Base-by-base conservation (phyloP, 306 rosid genomes). In the Senna siamea region DNA sequence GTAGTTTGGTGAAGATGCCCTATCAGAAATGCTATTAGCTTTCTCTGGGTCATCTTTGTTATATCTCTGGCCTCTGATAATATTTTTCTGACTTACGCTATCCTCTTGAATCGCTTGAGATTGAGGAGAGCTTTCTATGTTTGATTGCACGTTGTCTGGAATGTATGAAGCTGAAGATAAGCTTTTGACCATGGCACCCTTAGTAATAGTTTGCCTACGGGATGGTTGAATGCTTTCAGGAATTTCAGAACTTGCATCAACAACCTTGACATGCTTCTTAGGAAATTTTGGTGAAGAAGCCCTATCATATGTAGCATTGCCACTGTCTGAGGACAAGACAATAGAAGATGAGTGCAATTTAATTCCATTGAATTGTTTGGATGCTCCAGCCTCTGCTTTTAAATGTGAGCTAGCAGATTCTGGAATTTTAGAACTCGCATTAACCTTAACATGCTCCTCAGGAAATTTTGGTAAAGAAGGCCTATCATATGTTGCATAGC, bases 161-260 rank as follows among this genome's bases (percentile, higher is more conserved):
- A 47, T 58, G 65, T 76, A 53, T 46, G 54, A 50, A 52, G 81
- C 55, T 38, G 87, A 73, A 37, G 86, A 74, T 72, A 66, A 44
- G 64, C 50, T 51, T 80, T 73, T 76, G 69, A 63, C 74, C 35
- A 58, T 43, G 74, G 19, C 56, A 50, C 58, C 79, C 20, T 55
- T 35, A 37, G 73, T 77, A 63, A 56, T 72, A 60, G 61, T 77
- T 26, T 35, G 54, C 46, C 9, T 63, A 12, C 2, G 6, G 14
- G 70, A 69, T 53, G 68, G 60, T 76, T 70, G 84, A 69, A 44
- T 69, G 51, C 47, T 77, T 77, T 87, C 80, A 78, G 55, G 79
- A 73, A 71, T 44, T 76, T 75, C 66, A 71, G 30, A 37, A 77
- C 80, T 79, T 64, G 46, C 62, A 40, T 66, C 77, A 72, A 70